Base-by-base conservation (phyloP, 805 yeast genomes). In the Pichia pseudocactophila region DNA sequence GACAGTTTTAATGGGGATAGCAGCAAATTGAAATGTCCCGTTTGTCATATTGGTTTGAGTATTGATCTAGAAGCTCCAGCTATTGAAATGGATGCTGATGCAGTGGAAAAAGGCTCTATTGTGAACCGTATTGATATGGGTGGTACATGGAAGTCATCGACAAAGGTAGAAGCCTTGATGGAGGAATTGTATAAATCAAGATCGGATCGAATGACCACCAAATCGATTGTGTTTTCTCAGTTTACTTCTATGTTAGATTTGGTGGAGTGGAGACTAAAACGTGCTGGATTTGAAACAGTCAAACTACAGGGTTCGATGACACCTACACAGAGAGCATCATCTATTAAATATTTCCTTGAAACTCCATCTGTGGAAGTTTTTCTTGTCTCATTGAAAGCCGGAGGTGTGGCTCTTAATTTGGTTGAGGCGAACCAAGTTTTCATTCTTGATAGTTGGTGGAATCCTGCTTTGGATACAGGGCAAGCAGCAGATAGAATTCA, bases 371-470 rank as follows among this genome's bases (percentile, higher is more conserved):
- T 90, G 32, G 98, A 92, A 61, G 95, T 92, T 8, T 92, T 92
- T 57, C 64, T 92, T 49, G 98, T 92, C 8, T 87, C 96, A 30
- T 71, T 92, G 54, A 92, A 92, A 58, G 99, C 99, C 0, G 99
- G 99, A 51, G 99, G 99, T 65, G 98, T 92, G 34, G 98, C 98
- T 0, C 70, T 92, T 50, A 92, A 92, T 59, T 69, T 92, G 50
- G 90, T 96, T 56, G 99, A 94, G 56, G 97, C 98, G 0, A 88
- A 94, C 2, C 97, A 90, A 56, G 97, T 92, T 37, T 92, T 92
- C 52, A 71, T 92, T 36, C 70, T 92, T 69, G 99, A 92, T 55
- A 97, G 97, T 30, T 92, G 98, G 98, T 92, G 98, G 97, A 94
- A 92, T 59, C 97, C 97, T 1, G 83, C 95, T 51, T 92, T 90